Evolutionary conservation across 1,139 yeast genomes (phyloP), one percentile per base, ranked within the genome.

Genomic region (Hansenula lynferdii): DNA sequence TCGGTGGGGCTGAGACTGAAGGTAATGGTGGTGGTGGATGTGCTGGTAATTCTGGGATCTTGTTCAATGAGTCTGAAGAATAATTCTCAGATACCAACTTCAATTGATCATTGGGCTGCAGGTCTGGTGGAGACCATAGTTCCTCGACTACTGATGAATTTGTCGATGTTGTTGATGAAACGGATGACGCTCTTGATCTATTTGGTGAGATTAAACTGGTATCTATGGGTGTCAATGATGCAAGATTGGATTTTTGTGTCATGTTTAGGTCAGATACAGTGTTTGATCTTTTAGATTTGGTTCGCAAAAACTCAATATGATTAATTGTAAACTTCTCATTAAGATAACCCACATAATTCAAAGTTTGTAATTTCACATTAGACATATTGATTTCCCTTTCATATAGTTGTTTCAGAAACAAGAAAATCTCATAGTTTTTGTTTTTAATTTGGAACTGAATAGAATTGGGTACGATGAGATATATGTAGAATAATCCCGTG

Each of bases 371-470:
- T 25, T 58, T 43, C 14, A 62, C 68, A 38, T 64, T 64, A 2
- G 61, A 50, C 68, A 64, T 63, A 37, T 58, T 60, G 10, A 58
- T 47, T 37, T 64, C 63, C 36, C 53, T 53, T 38, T 63, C 64
- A 37, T 54, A 64, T 31, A 61, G 36, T 38, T 50, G 57, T 41
- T 59, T 62, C 36, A 63, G 43, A 8, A 60, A 59, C 14, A 54
- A 48, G 31, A 62, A 64, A n/a, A 64, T 49, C 18, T 60, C 58
- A 39, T 57, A 61, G 40, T 64, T 61, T 43, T 61, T 63, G 43
- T 64, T 63, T 43, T 59, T 61, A 18, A 65, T 51, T 39, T 62
- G 66, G 39, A 63, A 65, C 43, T 64, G 67, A 28, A 59, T 60
- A 3, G 67, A 63, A 27, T 49, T 56, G 12, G 69, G 69, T 14